Base-by-base conservation (phyloP, 2,329 filamentous ascomycete species). In the Mariannaea elegans region DNA sequence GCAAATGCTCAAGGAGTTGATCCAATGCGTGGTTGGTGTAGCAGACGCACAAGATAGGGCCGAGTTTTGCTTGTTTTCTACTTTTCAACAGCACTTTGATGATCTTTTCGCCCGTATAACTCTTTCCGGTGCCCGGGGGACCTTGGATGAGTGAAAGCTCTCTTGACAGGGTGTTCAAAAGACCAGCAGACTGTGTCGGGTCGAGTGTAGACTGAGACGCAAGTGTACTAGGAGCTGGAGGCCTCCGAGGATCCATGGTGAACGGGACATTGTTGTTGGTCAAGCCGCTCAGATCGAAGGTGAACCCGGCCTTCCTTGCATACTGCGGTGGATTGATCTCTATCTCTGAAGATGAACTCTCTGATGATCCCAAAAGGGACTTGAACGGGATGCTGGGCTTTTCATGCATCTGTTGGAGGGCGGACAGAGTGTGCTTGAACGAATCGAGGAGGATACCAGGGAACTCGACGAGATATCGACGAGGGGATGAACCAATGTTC, bases 41-140 rank as follows among this genome's bases (percentile, higher is more conserved):
- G 60, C 82, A 84, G 13, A n/a, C n/a, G n/a, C n/a, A 36, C 32
- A 36, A 8, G 8, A 36, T 13, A 12, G 83, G 83, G 0, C 83
- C 82, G 0, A 86, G 64, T 0, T 71, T 36, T 0, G 78, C 76
- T 7, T 64, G 58, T 0, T 41, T n/a, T 49, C 77, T 78, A 54
- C 80, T 80, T 4, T 69, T 68, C 3, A 89, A 67, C 4, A 89
- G 68, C 0, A 81, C 77, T 56, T 82, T 82, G 55, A 89, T 80
- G 6, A 90, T 68, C 32, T 83, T 78, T 1, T 86, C 79, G 1
- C 87, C 88, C 1, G 84, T 78, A 64, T 83, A 90, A 1, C 80
- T 84, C 69, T 92, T 91, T 0, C 89, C 89, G 0, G 89, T 91
- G 0, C 89, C 89, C 0, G 89, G 89, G 0, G 89, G 89, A 0